phyloP scores from a whole-genome alignment of 176 grass and related monocot genomes.

The Phyllostachys edulis region DNA sequence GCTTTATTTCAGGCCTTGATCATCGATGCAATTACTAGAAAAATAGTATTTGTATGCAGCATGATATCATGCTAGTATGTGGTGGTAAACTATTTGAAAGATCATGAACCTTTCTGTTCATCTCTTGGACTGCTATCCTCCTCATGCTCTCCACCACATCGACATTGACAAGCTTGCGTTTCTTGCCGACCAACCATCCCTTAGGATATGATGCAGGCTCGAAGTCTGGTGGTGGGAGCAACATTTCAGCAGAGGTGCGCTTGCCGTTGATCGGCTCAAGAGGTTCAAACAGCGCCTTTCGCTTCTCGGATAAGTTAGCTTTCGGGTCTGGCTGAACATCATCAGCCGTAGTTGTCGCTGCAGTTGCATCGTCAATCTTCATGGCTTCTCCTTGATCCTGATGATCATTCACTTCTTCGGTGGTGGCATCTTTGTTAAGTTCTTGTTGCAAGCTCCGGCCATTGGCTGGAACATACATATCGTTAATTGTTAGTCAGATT shows the following conservation, averaged over 20 bases:
- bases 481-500: constrained; percentile 46
- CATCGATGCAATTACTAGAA: not conserved
- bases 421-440: constrained; percentile 25
- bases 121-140: constrained; percentile 86
- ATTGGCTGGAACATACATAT: constrained; percentile 53
- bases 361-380: constrained; percentile 37
- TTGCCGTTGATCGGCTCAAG: constrained; percentile 56
- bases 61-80: constrained; percentile 8
- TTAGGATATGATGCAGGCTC: constrained; percentile 74
- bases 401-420: not conserved
- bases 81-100: constrained; percentile 29
- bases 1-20: not conserved
- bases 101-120: constrained; percentile 95
- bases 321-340: constrained; percentile 42
- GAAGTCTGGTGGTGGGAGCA: constrained; percentile 97
- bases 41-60: constrained; percentile 5
- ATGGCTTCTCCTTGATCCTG: constrained; percentile 33
- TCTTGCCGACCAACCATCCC: constrained; percentile 95
- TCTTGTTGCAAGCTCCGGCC: constrained; percentile 61
- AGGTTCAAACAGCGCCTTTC: constrained; percentile 86
- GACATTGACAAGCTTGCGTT: constrained; percentile 94
- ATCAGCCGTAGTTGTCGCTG: not conserved
- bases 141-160: constrained; percentile 99
- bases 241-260: constrained; percentile 48
- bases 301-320: constrained; percentile 65